Percentiles rank a stretch among this genome's conserved stretches.
Conservation (phyloP, 768 basidiomycete genomes). For the Nidularia sp. region DNA sequence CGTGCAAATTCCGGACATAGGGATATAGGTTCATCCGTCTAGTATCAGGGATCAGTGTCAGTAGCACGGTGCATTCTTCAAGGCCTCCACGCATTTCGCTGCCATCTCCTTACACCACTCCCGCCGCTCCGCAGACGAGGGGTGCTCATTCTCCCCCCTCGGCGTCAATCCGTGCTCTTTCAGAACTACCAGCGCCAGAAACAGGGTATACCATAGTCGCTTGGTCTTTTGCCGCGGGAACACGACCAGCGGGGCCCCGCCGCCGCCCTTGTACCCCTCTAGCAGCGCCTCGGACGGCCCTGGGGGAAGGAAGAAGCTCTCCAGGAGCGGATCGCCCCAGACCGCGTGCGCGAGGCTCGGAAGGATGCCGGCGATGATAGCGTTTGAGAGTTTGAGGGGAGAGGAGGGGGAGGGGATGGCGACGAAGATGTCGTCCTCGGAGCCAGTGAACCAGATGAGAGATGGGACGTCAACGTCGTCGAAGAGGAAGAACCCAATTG, state of each 20-base stretch:
- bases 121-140: background rate
- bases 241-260: conserved; percentile 44
- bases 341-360: conserved; percentile 51
- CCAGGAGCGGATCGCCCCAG: conserved; percentile 77
- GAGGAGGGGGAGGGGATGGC: conserved; percentile 19
- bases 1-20: too few species aligned
- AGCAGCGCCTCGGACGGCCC: conserved; percentile 47
- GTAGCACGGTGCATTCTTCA: conserved; percentile 7
- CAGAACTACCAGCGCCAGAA: conserved; percentile 53
- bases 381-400: conserved; percentile 11
- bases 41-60: background rate
- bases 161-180: conserved; percentile 23
- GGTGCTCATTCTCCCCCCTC: background rate
- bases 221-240: conserved; percentile 73
- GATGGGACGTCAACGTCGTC: conserved; percentile 74
- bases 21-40: too few species aligned
- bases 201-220: conserved; percentile 72
- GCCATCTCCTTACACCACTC: background rate
- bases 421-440: conserved; percentile 55
- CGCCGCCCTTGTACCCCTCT: conserved; percentile 56
- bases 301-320: conserved; percentile 53
- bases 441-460: conserved; percentile 60
- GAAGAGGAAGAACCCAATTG: conserved; percentile 72
- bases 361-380: conserved; percentile 40
- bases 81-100: background rate